A percentile compares a stretch with the other conserved stretches of the same genome.
Evolutionary conservation across 805 yeast genomes (phyloP).

Genomic region (Kuraishia cidri): DNA sequence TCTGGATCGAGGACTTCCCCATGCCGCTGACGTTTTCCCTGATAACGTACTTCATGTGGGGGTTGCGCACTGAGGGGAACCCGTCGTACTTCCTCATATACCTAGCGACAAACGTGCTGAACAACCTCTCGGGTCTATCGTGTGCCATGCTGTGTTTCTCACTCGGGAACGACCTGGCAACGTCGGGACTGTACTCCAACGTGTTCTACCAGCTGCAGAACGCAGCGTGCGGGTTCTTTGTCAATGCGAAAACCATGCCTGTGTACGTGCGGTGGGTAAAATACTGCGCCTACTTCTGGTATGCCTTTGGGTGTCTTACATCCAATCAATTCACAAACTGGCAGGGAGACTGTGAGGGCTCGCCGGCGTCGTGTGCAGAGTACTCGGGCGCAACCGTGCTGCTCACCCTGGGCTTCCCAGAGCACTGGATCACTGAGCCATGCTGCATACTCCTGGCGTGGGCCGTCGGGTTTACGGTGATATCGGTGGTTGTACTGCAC

Average conservation of each 20-base stretch:
- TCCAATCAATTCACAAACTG: constrained; percentile 52
- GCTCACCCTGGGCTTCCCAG: constrained; percentile 42
- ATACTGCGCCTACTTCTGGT: constrained; percentile 64
- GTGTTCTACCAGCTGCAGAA: constrained; percentile 53
- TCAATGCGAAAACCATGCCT: constrained; percentile 61
- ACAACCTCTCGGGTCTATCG: constrained; percentile 40
- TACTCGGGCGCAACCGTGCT: constrained; percentile 44
- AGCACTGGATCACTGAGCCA: constrained; percentile 52
- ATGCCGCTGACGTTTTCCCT: constrained; percentile 42
- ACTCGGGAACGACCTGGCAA: constrained; percentile 40
- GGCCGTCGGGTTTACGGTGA: constrained; percentile 37
- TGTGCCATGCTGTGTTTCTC: constrained; percentile 40
- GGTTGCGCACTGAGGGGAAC: constrained; percentile 33
- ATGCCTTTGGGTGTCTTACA: constrained; percentile 53
- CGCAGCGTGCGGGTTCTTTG: constrained; percentile 69
- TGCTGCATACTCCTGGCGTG: constrained; percentile 42
- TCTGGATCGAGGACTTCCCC: constrained; percentile 55
- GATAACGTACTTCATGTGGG: constrained; percentile 64
- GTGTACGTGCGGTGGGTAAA: constrained; percentile 75
- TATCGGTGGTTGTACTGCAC: constrained; percentile 32
- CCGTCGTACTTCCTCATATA: constrained; percentile 42
- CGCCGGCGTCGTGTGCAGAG: constrained; percentile 26
- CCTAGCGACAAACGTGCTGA: constrained; percentile 40
- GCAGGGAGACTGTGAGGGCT: constrained; percentile 42
- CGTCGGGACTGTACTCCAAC: constrained; percentile 44